Base-by-base conservation (phyloP, 805 yeast species). In the Wickerhamiella brachini region DNA sequence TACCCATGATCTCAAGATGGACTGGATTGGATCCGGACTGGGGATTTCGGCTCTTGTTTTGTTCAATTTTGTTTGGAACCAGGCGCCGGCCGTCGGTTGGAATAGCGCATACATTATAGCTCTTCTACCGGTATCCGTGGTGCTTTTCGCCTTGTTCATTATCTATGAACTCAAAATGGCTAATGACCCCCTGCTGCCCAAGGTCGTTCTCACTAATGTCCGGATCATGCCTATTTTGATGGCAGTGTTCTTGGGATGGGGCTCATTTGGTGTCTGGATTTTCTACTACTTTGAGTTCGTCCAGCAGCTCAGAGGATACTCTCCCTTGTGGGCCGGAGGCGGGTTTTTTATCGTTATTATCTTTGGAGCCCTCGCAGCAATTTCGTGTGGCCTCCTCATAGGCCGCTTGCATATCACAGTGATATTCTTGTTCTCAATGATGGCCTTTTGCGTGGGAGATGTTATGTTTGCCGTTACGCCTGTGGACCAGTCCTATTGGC, bases 1-100 rank as follows among this genome's bases (percentile, higher is more conserved):
- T 10, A 49, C 46, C 22, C 49, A 50, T 3, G 48, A 47, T 12
- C 44, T 48, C 20, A 80, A 77, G 59, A 55, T 64, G 9, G 87
- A 85, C 24, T 70, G 73, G 66, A 51, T 65, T 6, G 87, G 87
- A n/a, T 68, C 82, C 0, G 17, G 66, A 0, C 53, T 77, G 13
- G 89, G 85, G 3, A 74, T 83, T 4, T 52, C 67, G 5, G 86
- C 85, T 0, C 64, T 85, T 47, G 71, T 82, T 2, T 61, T 84
- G 34, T 70, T 85, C 62, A 83, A 80, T 57, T 79, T 83, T 61
- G 77, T 78, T 1, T 78, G 86, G 79, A 83, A 81, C 58, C 88
- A 85, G 62, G 90, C 83, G 2, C 85, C 90, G 0, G 71, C 75
- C 5, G 81, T 69, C 2, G 86, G 89, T 20, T 84, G 90, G 90